A percentile compares a stretch with the other conserved stretches of the same genome.
Conservation (phyloP, 148 eudicot genomes). For the Diospyros lotus region DNA sequence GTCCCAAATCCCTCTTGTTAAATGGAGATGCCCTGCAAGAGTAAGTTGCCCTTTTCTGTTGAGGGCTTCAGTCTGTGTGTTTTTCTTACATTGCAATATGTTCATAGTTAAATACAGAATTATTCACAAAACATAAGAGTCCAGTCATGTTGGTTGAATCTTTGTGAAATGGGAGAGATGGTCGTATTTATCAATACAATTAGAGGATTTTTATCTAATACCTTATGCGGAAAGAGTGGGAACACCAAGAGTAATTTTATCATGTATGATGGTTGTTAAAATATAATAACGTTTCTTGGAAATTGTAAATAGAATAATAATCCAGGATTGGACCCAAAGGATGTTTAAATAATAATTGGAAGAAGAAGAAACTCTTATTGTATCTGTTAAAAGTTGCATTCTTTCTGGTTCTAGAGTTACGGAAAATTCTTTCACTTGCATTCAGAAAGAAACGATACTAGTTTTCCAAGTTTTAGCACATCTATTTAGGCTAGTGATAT, state of each 20-base stretch:
- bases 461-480: too few species aligned
- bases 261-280: background rate
- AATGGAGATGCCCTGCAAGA: conserved; percentile 68
- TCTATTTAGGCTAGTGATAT: too few species aligned
- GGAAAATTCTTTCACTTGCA: background rate
- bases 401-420: background rate
- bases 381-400: background rate
- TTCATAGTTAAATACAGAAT: background rate
- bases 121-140: background rate
- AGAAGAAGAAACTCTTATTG: background rate
- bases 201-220: background rate
- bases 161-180: background rate
- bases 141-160: background rate
- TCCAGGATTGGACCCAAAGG: background rate
- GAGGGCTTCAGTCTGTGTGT: background rate
- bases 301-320: background rate
- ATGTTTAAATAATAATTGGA: too few species aligned
- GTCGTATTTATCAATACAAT: background rate
- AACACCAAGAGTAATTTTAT: too few species aligned
- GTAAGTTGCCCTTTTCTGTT: conserved; percentile 35
- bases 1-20: conserved; percentile 51
- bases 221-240: background rate
- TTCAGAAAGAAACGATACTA: too few species aligned
- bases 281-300: background rate
- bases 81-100: background rate